phyloP scores from a whole-genome alignment of 1,284 basidiomycete genomes.

The Ustilago trichophora region DNA sequence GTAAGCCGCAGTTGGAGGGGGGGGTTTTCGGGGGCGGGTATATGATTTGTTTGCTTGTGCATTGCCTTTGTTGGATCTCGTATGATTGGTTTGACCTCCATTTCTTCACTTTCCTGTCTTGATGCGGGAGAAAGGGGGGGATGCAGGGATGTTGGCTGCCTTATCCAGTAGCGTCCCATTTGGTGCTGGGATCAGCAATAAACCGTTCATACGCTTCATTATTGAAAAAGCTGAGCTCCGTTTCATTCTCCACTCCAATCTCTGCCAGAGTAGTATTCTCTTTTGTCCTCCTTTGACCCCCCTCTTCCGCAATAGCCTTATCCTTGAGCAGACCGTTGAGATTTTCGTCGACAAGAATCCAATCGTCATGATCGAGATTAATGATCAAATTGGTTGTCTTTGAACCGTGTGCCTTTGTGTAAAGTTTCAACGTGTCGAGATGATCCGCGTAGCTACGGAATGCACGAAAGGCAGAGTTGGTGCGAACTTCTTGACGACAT shows the following conservation, averaged over 20 bases:
- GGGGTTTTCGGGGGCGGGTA: too few relatives aligned
- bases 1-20: too few relatives aligned
- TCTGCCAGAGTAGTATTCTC: slow-evolving; percentile 42
- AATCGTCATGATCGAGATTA: slow-evolving; percentile 64
- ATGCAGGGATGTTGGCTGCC: background rate
- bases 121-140: too few relatives aligned
- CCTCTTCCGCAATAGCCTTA: background rate
- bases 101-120: too few relatives aligned
- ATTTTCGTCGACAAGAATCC: slow-evolving; percentile 50
- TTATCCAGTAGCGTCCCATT: slow-evolving; percentile 53
- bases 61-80: background rate
- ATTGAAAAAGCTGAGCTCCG: slow-evolving; percentile 63
- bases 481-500: slow-evolving; percentile 69
- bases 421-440: slow-evolving; percentile 87
- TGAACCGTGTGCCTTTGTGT: slow-evolving; percentile 90
- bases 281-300: slow-evolving; percentile 4
- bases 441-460: slow-evolving; percentile 49
- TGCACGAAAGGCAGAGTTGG: slow-evolving; percentile 49
- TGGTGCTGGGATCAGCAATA: slow-evolving; percentile 55
- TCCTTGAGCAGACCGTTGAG: background rate
- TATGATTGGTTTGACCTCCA: too few relatives aligned
- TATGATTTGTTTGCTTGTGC: too few relatives aligned
- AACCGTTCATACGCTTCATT: slow-evolving; percentile 56
- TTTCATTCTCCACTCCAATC: slow-evolving; percentile 61
- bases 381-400: slow-evolving; percentile 72